Conservation (phyloP, 345 rosid species). For the Citrus cavaleriei region DNA sequence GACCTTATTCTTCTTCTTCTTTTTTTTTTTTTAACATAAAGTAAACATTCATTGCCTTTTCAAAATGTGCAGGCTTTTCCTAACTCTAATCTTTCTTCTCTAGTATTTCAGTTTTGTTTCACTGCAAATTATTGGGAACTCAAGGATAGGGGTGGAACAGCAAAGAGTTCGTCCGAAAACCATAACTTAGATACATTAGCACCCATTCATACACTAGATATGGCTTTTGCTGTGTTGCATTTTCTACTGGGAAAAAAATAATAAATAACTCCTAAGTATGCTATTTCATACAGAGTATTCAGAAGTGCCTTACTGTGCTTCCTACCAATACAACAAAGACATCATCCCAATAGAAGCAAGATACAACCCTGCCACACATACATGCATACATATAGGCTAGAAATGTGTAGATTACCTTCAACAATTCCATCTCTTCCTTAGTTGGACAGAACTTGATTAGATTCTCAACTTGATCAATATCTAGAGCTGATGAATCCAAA, state of each 20-base stretch:
- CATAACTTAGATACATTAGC: neutral
- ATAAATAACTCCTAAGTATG: neutral
- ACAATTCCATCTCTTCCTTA: conserved; percentile 87
- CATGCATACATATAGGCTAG: neutral
- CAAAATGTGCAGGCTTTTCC: neutral
- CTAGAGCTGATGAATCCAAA: conserved; percentile 82
- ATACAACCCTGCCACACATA: neutral
- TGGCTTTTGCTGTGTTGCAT: neutral
- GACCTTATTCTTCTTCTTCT: no score
- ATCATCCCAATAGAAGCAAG: neutral
- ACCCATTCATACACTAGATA: neutral
- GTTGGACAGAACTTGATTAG: conserved; percentile 97
- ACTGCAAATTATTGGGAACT: neutral
- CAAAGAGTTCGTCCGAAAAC: neutral
- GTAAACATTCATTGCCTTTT: neutral
- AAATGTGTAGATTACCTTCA: conserved; percentile 53
- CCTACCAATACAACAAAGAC: neutral
- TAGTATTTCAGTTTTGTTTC: neutral
- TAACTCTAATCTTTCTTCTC: neutral
- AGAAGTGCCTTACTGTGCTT: neutral
- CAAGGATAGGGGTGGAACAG: neutral
- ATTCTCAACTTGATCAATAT: conserved; percentile 97
- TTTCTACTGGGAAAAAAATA: neutral
- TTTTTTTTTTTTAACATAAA: no score
- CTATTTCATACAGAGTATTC: neutral